Evolutionary conservation across 805 yeast genomes (phyloP), one percentile per base, ranked within the genome.

Genomic region (Wickerhamomyces bovis): DNA sequence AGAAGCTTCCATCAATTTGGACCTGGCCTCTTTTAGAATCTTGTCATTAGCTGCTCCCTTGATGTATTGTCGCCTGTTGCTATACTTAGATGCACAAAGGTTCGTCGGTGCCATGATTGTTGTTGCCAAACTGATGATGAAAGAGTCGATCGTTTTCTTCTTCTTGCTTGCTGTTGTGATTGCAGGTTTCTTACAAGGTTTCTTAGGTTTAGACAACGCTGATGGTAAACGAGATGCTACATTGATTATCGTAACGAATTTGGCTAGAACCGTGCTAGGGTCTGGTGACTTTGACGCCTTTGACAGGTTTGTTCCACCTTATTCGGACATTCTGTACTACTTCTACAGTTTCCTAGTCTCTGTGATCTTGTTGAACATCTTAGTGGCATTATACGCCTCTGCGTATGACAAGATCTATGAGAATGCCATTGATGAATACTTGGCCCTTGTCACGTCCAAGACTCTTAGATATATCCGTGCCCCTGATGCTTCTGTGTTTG

Each of bases 81-180:
- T 89, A 33, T 88, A 74, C 64, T 72, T 88, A 55, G 97, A 89
- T 61, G 84, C 90, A 11, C 80, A 81, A 53, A 76, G 77, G 55
- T 88, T 89, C 63, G 86, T 88, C 42, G 97, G 97, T 38, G 87
- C 89, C 2, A 85, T 89, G 89, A 76, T 89, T 52, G 92, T 89
- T 25, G 92, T 89, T 5, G 68, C 86, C 43, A 86, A 86, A 58
- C 83, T 82, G 47, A 84, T 89, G 88, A 83, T 89, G 87, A 81
- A 83, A 56, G 96, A 89, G 63, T 83, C 94, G 2, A 62, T 86
- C n/a, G 73, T 88, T 13, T 89, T 89, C 68, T 89, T 89, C 60
- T 84, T 86, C 40, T 67, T 89, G 53, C 70, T 89, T 46, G 68
- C 75, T 9, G 77, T 88, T 47, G 81, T 89, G 33, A 80, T 84